phyloP scores from a whole-genome alignment of 2,329 filamentous ascomycete genomes.

The Fusarium sp. region DNA sequence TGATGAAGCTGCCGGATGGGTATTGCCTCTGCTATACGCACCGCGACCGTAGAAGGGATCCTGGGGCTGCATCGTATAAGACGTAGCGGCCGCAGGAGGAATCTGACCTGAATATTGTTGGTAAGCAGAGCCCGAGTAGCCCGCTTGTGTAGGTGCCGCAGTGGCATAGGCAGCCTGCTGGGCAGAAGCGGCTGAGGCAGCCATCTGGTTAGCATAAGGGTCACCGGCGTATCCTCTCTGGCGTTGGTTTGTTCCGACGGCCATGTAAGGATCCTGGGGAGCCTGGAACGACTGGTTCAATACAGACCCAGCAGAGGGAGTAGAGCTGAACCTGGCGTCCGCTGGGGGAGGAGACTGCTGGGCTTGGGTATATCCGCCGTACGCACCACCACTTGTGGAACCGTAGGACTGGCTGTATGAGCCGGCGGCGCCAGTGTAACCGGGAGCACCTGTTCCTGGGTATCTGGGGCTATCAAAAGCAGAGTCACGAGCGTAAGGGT shows the following conservation, averaged over 20 bases:
- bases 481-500: conserved; percentile 58
- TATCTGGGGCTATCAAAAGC: conserved; percentile 64
- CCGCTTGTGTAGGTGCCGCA: conserved; percentile 50
- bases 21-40: conserved; percentile 63
- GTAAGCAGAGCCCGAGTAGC: conserved; percentile 54
- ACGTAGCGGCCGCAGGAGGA: conserved; percentile 52
- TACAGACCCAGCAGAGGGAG: conserved; percentile 49
- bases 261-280: conserved; percentile 54
- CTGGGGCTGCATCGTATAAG: conserved; percentile 62
- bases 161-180: conserved; percentile 55
- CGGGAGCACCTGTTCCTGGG: conserved; percentile 65
- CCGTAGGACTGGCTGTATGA: conserved; percentile 53
- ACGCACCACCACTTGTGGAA: conserved; percentile 52
- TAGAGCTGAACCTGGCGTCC: conserved; percentile 53
- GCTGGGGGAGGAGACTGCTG: conserved; percentile 53
- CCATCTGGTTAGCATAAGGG: conserved; percentile 53
- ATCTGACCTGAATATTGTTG: conserved; percentile 56
- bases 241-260: conserved; percentile 56
- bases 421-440: conserved; percentile 63
- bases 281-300: conserved; percentile 53
- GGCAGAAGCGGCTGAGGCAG: conserved; percentile 50
- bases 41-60: conserved; percentile 73
- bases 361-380: conserved; percentile 52
- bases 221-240: conserved; percentile 52
- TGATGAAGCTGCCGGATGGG: conserved; percentile 26